Percentiles rank a stretch among this genome's conserved stretches.
Evolutionary conservation across 2,329 filamentous ascomycete species (phyloP).

Genomic region (Colletotrichum cuscutae): DNA sequence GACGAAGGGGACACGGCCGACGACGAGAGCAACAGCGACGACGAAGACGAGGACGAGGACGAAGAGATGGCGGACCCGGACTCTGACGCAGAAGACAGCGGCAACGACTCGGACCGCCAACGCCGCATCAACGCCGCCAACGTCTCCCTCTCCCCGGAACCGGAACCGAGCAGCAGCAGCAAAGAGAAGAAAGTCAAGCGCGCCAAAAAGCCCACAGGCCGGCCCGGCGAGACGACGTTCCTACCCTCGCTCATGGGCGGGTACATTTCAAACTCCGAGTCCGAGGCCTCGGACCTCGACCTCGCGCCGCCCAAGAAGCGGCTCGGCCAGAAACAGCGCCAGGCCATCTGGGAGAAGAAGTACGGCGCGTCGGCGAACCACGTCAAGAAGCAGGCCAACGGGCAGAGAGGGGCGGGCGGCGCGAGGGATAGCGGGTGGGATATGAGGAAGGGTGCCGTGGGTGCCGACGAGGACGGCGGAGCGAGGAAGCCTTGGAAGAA

Average conservation of each 20-base stretch:
- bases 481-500: constrained; percentile 63
- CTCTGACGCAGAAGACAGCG: constrained; percentile 40
- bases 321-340: constrained; percentile 80
- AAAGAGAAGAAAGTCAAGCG: constrained; percentile 45
- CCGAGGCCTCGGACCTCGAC: constrained; percentile 72
- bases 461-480: constrained; percentile 45
- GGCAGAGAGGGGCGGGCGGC: constrained; percentile 40
- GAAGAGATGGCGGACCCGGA: constrained; percentile 45
- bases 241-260: constrained; percentile 82
- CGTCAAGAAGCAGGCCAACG: constrained; percentile 52
- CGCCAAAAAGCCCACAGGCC: constrained; percentile 22
- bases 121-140: constrained; percentile 37
- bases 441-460: constrained; percentile 64
- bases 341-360: constrained; percentile 84
- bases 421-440: constrained; percentile 67
- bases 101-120: constrained; percentile 39
- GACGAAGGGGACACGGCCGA: constrained; percentile 47
- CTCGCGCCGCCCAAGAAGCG: constrained; percentile 76
- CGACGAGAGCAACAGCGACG: constrained; percentile 46
- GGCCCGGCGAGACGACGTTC: constrained; percentile 65
- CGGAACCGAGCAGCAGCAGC: constrained; percentile 36
- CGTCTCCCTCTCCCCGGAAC: constrained; percentile 44
- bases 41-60: constrained; percentile 40
- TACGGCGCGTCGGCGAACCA: constrained; percentile 79
- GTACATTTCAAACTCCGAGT: constrained; percentile 82